phyloP scores from a whole-genome alignment of 2,329 filamentous ascomycete species.

The Huntiella decipiens region DNA sequence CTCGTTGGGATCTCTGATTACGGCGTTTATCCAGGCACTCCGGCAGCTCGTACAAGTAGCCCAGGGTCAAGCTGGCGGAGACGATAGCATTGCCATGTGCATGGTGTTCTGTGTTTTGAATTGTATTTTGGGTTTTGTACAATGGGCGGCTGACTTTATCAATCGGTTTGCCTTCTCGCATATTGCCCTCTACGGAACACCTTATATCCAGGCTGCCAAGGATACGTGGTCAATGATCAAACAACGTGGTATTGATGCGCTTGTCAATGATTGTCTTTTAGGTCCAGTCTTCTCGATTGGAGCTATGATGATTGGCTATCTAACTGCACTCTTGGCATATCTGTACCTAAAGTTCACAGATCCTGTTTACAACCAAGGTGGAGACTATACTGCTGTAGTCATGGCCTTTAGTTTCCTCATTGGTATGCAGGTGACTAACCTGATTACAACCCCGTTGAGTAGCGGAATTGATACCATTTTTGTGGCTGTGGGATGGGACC shows the following conservation, averaged over 20 bases:
- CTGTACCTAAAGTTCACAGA: conserved; percentile 70
- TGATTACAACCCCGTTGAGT: conserved; percentile 74
- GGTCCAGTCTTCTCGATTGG: conserved; percentile 59
- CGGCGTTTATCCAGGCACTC: conserved; percentile 73
- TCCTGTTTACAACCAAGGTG: conserved; percentile 54
- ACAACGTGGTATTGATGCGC: conserved; percentile 72
- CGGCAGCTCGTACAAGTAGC: conserved; percentile 70
- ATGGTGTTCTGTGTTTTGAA: conserved; percentile 57
- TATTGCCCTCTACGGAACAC: conserved; percentile 80
- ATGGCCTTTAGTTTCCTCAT: conserved; percentile 78
- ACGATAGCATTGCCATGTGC: conserved; percentile 42
- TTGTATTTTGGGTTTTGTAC: conserved; percentile 56
- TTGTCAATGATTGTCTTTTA: conserved; percentile 76
- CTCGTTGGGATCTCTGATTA: conserved; percentile 63
- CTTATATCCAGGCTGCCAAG: conserved; percentile 72
- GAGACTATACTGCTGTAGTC: conserved; percentile 55
- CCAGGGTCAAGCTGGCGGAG: conserved; percentile 38
- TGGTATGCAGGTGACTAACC: conserved; percentile 71
- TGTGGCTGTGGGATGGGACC: conserved; percentile 53
- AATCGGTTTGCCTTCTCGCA: conserved; percentile 88
- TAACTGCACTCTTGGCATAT: conserved; percentile 64
- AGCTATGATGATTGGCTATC: conserved; percentile 65
- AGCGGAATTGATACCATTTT: conserved; percentile 89
- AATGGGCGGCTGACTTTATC: conserved; percentile 76
- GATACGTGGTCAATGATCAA: conserved; percentile 86